Percentiles rank a stretch among this genome's conserved stretches.
These are phyloP conservation scores for Magnaporthiopsis incrustans DNA, from an alignment of 2,329 filamentous ascomycete genomes.

Conservation along the genomic window DNA sequence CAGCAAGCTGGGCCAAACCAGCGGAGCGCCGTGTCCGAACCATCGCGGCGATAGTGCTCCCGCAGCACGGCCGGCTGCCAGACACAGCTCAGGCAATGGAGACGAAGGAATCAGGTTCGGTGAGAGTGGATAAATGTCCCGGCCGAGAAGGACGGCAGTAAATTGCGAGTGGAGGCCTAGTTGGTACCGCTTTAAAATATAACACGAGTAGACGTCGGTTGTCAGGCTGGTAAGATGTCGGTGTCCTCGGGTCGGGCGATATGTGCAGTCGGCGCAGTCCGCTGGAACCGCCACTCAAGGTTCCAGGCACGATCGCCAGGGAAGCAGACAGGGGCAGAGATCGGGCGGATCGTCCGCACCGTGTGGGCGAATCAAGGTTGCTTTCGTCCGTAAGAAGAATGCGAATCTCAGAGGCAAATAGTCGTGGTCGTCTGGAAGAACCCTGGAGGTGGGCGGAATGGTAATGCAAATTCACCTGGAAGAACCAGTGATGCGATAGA, in stretches of 20 bases:
- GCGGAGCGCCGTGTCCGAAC: conserved; percentile 1
- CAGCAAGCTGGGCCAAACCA: background rate
- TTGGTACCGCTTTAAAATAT: background rate
- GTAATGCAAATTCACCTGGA: background rate
- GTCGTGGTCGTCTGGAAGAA: background rate
- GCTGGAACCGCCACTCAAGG: background rate
- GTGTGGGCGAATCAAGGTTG: background rate
- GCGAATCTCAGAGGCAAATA: background rate
- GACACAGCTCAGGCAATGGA: background rate
- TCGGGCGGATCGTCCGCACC: background rate
- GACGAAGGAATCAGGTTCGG: background rate
- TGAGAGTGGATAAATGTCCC: background rate
- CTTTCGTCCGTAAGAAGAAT: background rate
- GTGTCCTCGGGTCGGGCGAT: too few relatives aligned
- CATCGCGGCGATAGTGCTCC: background rate
- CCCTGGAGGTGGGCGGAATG: background rate
- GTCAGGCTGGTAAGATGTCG: too few relatives aligned
- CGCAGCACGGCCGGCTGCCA: background rate
- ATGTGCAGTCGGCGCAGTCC: too few relatives aligned
- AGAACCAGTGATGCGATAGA: background rate
- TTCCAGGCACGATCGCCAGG: background rate
- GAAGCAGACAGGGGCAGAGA: background rate
- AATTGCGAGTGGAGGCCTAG: background rate
- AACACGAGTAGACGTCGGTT: background rate
- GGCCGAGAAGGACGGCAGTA: background rate